A percentile compares a stretch with the other conserved stretches of the same genome.
phyloP scores from a whole-genome alignment of 2,329 filamentous ascomycete genomes.

The Rasamsonia emersonii region DNA sequence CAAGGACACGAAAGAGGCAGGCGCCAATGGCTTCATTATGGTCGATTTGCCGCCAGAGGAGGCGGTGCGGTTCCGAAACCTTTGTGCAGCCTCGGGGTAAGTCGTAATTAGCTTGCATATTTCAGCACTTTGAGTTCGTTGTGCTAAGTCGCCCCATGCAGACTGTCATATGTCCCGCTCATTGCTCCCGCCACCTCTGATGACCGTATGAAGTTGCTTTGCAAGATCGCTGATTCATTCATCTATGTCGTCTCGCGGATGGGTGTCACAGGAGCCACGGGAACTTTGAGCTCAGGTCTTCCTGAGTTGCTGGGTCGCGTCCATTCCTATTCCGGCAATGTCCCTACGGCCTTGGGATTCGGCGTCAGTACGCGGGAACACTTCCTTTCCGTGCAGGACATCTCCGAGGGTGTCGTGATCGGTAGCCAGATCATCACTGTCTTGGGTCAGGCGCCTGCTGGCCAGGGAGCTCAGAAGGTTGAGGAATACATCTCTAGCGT shows the following conservation, averaged over 20 bases:
- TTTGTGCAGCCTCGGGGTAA: slow-evolving; percentile 68
- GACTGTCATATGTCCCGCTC: slow-evolving; percentile 90
- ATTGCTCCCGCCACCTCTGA: slow-evolving; percentile 93
- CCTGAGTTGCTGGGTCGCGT: slow-evolving; percentile 76
- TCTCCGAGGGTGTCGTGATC: slow-evolving; percentile 92
- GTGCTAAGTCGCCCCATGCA: slow-evolving; percentile 20
- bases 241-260: slow-evolving; percentile 97
- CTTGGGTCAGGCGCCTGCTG: slow-evolving; percentile 58
- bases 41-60: slow-evolving; percentile 95
- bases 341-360: slow-evolving; percentile 87
- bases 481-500: slow-evolving; percentile 78
- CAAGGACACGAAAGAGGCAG: slow-evolving; percentile 70
- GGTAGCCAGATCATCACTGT: slow-evolving; percentile 90
- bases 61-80: slow-evolving; percentile 80
- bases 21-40: slow-evolving; percentile 93
- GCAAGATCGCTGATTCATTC: slow-evolving; percentile 94
- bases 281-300: slow-evolving; percentile 70
- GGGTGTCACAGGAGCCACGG: slow-evolving; percentile 89
- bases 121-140: slow-evolving; percentile 1
- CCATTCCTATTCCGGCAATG: slow-evolving; percentile 83
- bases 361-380: slow-evolving; percentile 94
- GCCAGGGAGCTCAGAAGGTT: slow-evolving; percentile 61
- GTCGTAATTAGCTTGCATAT: slow-evolving; percentile 22
- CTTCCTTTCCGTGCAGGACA: slow-evolving; percentile 72
- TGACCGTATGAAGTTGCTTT: slow-evolving; percentile 86